phyloP scores from a whole-genome alignment of 345 rosid species.

The Bruguiera parviflora region DNA sequence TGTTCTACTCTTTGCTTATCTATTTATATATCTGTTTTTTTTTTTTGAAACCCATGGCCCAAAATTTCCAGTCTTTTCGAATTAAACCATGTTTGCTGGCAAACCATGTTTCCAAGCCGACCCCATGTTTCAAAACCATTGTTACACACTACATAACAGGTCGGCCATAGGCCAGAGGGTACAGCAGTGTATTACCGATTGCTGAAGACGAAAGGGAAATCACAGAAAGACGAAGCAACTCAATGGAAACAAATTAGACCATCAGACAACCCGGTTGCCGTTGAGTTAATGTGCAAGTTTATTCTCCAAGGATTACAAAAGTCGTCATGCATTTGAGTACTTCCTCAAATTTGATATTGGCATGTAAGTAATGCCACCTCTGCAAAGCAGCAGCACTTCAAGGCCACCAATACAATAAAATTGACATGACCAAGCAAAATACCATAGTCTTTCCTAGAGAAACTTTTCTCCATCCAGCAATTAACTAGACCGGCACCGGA shows the following conservation, averaged over 20 bases:
- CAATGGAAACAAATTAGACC: constrained; percentile 7
- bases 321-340: constrained; percentile 17
- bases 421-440: constrained; percentile 13
- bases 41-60: too few species aligned
- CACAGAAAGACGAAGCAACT: background rate
- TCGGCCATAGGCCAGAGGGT: too few species aligned
- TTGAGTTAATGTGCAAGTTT: constrained; percentile 15
- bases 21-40: too few species aligned
- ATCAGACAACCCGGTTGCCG: constrained; percentile 8
- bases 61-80: too few species aligned
- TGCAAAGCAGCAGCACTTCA: constrained; percentile 13
- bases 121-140: too few species aligned
- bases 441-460: constrained; percentile 10
- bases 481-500: constrained; percentile 9
- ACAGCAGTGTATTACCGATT: too few species aligned
- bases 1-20: too few species aligned
- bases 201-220: background rate
- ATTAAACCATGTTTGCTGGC: too few species aligned
- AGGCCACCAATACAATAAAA: constrained; percentile 19
- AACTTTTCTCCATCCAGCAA: constrained; percentile 16
- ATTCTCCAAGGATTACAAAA: constrained; percentile 18
- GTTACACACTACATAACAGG: too few species aligned
- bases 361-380: constrained; percentile 13
- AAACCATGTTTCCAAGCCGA: too few species aligned
- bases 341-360: constrained; percentile 17